Percentiles rank a stretch among this genome's conserved stretches.
These are phyloP conservation scores for Colletotrichum scovillei DNA, from an alignment of 2,329 filamentous ascomycete species.

Conservation along the genomic window DNA sequence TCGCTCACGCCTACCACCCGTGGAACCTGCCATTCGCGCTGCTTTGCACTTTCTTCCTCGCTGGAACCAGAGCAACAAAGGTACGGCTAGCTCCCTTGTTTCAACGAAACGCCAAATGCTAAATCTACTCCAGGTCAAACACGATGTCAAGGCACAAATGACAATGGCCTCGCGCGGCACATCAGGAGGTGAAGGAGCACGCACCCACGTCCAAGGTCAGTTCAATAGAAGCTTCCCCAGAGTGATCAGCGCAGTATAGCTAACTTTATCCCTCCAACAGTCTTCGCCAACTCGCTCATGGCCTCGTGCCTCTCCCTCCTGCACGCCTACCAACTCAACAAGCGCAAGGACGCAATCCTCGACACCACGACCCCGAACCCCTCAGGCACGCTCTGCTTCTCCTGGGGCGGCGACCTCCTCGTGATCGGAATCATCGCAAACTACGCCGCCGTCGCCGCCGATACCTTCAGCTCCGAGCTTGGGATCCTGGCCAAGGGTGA, in stretches of 20 bases:
- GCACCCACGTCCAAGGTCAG: conserved; percentile 83
- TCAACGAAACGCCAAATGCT: neutral
- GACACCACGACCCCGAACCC: conserved; percentile 45
- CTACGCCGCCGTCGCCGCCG: conserved; percentile 91
- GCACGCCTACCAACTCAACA: conserved; percentile 69
- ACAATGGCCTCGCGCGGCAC: conserved; percentile 82
- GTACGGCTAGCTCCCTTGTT: conserved; percentile 54
- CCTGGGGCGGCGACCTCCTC: conserved; percentile 71
- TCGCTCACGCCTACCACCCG: conserved; percentile 84
- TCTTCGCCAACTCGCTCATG: conserved; percentile 87
- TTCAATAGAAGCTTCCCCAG: neutral
- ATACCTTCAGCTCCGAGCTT: conserved; percentile 95
- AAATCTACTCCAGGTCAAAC: conserved; percentile 74
- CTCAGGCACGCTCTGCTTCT: conserved; percentile 63
- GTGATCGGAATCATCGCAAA: conserved; percentile 78
- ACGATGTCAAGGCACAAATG: conserved; percentile 83
- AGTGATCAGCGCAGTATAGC: neutral
- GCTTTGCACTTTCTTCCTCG: conserved; percentile 86
- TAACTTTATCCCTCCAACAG: conserved; percentile 45
- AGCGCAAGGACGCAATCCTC: conserved; percentile 55
- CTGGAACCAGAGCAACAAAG: conserved; percentile 86
- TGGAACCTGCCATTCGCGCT: conserved; percentile 93
- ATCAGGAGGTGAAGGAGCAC: conserved; percentile 81
- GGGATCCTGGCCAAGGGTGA: conserved; percentile 83
- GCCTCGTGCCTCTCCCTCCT: conserved; percentile 74